These are phyloP conservation scores for Triticum monococcum DNA, from an alignment of 176 grass and related monocot species.

Conservation along the genomic window DNA sequence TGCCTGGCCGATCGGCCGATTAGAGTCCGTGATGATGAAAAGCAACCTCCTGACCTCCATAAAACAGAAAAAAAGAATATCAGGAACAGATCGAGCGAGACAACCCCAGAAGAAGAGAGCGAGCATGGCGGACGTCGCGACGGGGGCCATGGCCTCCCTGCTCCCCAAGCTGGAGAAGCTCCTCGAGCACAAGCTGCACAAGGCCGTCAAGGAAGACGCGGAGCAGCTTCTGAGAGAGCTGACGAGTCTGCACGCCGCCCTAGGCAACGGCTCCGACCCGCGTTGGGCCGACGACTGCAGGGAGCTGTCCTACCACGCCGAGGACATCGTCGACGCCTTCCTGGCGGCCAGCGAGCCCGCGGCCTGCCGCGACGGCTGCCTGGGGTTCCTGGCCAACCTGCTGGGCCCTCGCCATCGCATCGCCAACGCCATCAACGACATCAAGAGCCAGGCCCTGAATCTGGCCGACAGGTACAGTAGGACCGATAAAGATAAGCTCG, in stretches of 20 bases:
- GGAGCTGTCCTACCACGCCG: neutral
- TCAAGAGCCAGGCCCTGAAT: neutral
- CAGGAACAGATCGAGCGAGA: neutral
- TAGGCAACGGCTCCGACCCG: neutral
- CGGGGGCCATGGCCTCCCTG: neutral
- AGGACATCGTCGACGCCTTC: neutral
- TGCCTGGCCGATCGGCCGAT: too few relatives aligned
- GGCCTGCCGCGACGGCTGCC: neutral
- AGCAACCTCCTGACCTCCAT: neutral
- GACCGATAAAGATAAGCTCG: neutral
- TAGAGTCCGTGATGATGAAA: too few relatives aligned
- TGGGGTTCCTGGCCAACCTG: neutral
- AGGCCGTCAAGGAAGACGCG: neutral
- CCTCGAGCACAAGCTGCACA: neutral
- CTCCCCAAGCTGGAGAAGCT: conserved; percentile 4
- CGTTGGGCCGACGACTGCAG: neutral
- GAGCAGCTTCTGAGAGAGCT: neutral
- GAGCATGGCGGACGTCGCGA: neutral
- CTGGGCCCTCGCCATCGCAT: neutral
- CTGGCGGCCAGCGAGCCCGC: neutral
- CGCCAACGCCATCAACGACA: neutral
- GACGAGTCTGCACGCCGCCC: neutral
- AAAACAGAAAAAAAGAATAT: neutral
- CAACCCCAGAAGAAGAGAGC: neutral
- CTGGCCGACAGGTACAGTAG: neutral